A percentile compares a stretch with the other conserved stretches of the same genome.
Evolutionary conservation across 805 yeast species (phyloP).

Genomic region (Suhomyces pyralidae): DNA sequence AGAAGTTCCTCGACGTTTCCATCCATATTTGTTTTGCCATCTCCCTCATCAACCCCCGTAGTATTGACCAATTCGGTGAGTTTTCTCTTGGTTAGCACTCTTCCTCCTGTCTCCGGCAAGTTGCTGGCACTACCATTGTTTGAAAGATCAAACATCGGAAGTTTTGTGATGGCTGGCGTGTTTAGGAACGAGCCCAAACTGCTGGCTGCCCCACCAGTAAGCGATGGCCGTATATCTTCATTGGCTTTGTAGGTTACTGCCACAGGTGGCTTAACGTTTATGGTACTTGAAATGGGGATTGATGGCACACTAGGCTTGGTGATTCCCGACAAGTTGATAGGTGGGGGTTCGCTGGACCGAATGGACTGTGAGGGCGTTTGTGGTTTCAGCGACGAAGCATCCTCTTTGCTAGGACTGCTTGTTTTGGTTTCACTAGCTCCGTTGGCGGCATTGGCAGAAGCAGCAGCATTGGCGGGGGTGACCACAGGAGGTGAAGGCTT

Average conservation of each 20-base stretch:
- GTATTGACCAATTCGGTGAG: slow-evolving; percentile 81
- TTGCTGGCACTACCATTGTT: slow-evolving; percentile 26
- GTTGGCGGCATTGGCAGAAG: slow-evolving; percentile 50
- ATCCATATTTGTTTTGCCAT: slow-evolving; percentile 84
- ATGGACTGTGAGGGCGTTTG: slow-evolving; percentile 6
- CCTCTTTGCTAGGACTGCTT: slow-evolving; percentile 26
- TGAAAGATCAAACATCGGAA: slow-evolving; percentile 76
- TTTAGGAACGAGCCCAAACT: slow-evolving; percentile 60
- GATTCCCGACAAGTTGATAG: slow-evolving; percentile 35
- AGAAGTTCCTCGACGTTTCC: slow-evolving; percentile 94
- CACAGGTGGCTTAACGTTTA: slow-evolving; percentile 62
- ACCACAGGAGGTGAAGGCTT: slow-evolving; percentile 20
- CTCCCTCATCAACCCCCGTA: slow-evolving; percentile 84
- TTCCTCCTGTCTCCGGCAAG: slow-evolving; percentile 57
- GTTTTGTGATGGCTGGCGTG: slow-evolving; percentile 68
- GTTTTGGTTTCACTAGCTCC: slow-evolving; percentile 13
- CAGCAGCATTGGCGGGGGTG: slow-evolving; percentile 24
- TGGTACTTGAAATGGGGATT: slow-evolving; percentile 67
- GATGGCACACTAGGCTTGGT: slow-evolving; percentile 59
- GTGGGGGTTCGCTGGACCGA: slow-evolving; percentile 14
- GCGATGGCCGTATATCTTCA: slow-evolving; percentile 61
- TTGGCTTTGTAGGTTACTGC: slow-evolving; percentile 65
- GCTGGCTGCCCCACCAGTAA: slow-evolving; percentile 80
- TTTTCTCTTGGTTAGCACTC: slow-evolving; percentile 87
- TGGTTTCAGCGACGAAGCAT: slow-evolving; percentile 12